Evolutionary conservation across 805 yeast species (phyloP), one percentile per base, ranked within the genome.

Genomic region (Sugiyamaella smithiae): DNA sequence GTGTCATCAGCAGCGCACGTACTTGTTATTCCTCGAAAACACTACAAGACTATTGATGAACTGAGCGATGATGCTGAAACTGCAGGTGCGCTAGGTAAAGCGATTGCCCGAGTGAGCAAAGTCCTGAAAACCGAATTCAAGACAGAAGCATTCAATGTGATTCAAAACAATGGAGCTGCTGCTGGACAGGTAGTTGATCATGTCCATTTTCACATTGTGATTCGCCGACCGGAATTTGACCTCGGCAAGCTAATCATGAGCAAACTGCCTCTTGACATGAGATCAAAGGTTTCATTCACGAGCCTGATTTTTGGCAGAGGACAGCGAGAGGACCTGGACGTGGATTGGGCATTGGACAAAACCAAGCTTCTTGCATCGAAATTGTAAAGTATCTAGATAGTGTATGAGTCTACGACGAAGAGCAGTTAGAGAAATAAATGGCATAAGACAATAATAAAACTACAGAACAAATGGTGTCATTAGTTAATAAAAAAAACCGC

Each of bases 101-200:
- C 59, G 28, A 50, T 68, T 9, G 57, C 67, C 9, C 36, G 46
- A 2, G 58, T 67, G 14, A 54, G 63, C 22, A 45, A 51, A 12
- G 66, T 65, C 1, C 49, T 60, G 23, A 47, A 47, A 19, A 33
- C 53, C 8, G 55, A 53, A 16, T 46, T 57, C 3, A 59, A 53
- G 2, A 55, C 58, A 11, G 45, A 51, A 8, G 68, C 63, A 5
- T 66, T 58, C 57, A 68, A 68, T 44, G 54, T 68, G 9, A 62
- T 68, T 11, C 72, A 67, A 46, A 68, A 68, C 57, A 68, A 91
- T 64, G 97, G 98, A 0, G 82, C 84, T 0, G 90, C 84, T 26
- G 90, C 96, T 1, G 98, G 98, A 1, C 98, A 91, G 64, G 79
- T 88, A 6, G 83, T 91, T 1, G 95, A 95, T 8, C 98, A 91